phyloP scores from a whole-genome alignment of 192 early-diverging fungal species.

The Dissophora globulifera region DNA sequence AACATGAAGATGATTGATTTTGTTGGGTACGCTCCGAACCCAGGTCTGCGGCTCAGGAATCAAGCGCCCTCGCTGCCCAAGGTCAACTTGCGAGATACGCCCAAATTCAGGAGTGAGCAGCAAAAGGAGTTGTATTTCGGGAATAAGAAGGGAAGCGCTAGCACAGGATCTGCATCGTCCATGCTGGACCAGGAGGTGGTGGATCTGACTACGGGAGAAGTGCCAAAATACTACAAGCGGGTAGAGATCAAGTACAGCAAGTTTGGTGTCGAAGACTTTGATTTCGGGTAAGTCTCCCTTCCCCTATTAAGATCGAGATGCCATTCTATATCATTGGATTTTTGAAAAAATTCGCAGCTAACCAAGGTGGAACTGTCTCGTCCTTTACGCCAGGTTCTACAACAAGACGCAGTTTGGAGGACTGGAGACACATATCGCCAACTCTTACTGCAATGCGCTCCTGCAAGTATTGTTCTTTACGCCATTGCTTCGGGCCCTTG shows the following conservation, averaged over 20 bases:
- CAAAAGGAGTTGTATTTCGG: conserved; percentile 73
- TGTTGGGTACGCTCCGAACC: conserved; percentile 94
- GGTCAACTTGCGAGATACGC: conserved; percentile 60
- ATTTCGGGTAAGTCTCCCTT: conserved; percentile 82
- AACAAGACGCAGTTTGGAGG: conserved; percentile 90
- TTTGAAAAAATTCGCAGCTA: no score
- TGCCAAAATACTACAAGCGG: conserved; percentile 77
- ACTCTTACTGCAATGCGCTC: conserved; percentile 91
- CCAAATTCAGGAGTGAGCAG: conserved; percentile 87
- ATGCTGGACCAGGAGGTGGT: conserved; percentile 43
- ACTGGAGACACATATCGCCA: conserved; percentile 90
- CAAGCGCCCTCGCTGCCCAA: conserved; percentile 65
- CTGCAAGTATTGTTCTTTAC: conserved; percentile 88
- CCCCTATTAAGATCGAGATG: not conserved
- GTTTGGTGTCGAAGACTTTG: conserved; percentile 99
- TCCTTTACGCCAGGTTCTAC: conserved; percentile 87
- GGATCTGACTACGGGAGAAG: conserved; percentile 53
- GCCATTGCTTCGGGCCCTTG: conserved; percentile 68
- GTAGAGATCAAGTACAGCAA: conserved; percentile 91
- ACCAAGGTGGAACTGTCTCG: no score
- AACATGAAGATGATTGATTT: conserved; percentile 92
- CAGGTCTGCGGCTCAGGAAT: conserved; percentile 80
- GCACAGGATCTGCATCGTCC: conserved; percentile 54
- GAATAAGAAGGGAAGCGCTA: conserved; percentile 36
- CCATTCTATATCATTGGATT: not conserved